Percentiles rank a stretch among this genome's conserved stretches.
These are phyloP conservation scores for Aquilaria agallochum DNA, from an alignment of 441 rosid species.

Conservation along the genomic window DNA sequence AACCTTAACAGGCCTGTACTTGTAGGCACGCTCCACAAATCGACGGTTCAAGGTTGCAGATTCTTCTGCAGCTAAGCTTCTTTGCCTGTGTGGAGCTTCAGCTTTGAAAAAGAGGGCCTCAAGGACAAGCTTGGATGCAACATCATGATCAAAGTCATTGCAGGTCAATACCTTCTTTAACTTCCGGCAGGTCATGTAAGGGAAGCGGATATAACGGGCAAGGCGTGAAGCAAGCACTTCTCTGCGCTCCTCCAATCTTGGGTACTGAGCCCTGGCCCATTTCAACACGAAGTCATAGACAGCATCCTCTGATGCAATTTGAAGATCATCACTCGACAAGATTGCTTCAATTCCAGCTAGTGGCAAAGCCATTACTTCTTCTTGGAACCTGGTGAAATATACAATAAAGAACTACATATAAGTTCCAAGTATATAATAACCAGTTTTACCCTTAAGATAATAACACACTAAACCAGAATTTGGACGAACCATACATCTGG, in stretches of 20 bases:
- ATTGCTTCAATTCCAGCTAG: constrained; percentile 64
- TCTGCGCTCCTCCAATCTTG: constrained; percentile 45
- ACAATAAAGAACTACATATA: no score
- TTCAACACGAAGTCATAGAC: constrained; percentile 56
- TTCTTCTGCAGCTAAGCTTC: constrained; percentile 52
- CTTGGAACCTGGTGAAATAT: constrained; percentile 39
- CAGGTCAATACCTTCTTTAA: constrained; percentile 62
- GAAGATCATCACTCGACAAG: constrained; percentile 59
- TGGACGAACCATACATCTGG: no score
- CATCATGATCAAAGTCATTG: constrained; percentile 56
- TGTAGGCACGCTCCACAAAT: constrained; percentile 66
- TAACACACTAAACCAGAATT: no score
- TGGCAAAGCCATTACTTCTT: constrained; percentile 57
- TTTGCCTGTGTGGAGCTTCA: constrained; percentile 60
- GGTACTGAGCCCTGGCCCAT: constrained; percentile 54
- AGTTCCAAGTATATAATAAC: no score
- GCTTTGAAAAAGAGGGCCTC: constrained; percentile 75
- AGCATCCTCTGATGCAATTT: constrained; percentile 66
- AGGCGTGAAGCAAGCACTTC: constrained; percentile 62
- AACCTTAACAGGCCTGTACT: constrained; percentile 76
- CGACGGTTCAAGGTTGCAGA: constrained; percentile 35
- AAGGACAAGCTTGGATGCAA: constrained; percentile 50
- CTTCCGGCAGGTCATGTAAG: constrained; percentile 64
- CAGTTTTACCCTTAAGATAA: no score
- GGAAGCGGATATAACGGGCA: constrained; percentile 56